phyloP scores from a whole-genome alignment of 192 early-diverging fungal species.

The Paraglomus brasilianum region DNA sequence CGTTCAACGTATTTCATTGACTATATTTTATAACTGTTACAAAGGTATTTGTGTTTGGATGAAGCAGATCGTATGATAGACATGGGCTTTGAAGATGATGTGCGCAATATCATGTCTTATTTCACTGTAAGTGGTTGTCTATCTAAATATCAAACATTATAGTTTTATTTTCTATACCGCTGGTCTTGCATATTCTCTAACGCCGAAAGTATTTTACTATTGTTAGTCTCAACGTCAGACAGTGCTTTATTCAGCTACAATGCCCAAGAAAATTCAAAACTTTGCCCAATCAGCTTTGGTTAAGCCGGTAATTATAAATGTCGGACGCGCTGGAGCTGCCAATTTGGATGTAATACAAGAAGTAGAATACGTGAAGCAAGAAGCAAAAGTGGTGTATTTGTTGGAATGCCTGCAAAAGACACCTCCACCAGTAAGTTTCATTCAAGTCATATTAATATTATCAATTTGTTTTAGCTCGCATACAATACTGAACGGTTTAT shows the following conservation, averaged over 20 bases:
- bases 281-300: conserved; percentile 90
- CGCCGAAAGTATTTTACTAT: conserved; percentile 17
- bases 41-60: conserved; percentile 83
- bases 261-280: conserved; percentile 99
- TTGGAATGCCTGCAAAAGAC: conserved; percentile 97
- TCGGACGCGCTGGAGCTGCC: conserved; percentile 94
- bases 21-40: background rate
- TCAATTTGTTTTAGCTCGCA: background rate
- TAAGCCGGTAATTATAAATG: conserved; percentile 91
- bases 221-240: conserved; percentile 86
- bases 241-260: conserved; percentile 92
- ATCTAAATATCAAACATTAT: background rate
- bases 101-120: conserved; percentile 92
- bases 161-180: background rate
- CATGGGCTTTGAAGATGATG: conserved; percentile 97
- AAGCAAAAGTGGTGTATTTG: conserved; percentile 92
- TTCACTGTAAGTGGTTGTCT: conserved; percentile 64
- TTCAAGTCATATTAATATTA: background rate
- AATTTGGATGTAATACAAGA: conserved; percentile 97
- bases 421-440: conserved; percentile 73
- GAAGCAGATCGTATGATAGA: conserved; percentile 99
- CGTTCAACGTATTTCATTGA: background rate
- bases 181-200: background rate
- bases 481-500: background rate
- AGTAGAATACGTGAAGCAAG: conserved; percentile 96